A percentile compares a stretch with the other conserved stretches of the same genome.
Evolutionary conservation across 352 stramenopile genomes (phyloP).

Genomic region (Globisporangium cystogenes): DNA sequence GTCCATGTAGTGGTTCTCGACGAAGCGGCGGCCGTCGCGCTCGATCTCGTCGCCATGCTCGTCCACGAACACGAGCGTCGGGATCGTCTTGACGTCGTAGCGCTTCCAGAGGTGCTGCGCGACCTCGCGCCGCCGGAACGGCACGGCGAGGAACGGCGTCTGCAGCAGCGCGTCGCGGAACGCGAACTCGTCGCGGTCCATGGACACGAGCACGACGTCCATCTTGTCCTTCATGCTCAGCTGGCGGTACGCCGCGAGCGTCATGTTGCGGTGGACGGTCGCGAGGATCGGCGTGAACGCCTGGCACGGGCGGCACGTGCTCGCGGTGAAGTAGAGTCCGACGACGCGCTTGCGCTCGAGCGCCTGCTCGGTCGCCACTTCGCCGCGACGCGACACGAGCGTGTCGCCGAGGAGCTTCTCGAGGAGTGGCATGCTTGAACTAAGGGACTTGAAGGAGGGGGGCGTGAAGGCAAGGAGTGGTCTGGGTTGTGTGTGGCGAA

Average conservation of each 20-base stretch:
- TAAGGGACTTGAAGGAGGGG: not conserved
- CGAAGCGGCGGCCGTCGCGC: constrained; percentile 49
- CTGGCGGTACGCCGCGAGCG: constrained; percentile 45
- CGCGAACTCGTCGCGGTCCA: constrained; percentile 44
- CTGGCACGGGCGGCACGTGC: constrained; percentile 49
- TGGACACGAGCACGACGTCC: constrained; percentile 57
- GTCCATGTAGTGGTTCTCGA: constrained; percentile 63
- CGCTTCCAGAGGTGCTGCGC: constrained; percentile 57
- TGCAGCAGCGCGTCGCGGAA: constrained; percentile 57
- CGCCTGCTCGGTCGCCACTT: constrained; percentile 39
- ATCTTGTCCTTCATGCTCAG: constrained; percentile 52
- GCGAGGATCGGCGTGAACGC: constrained; percentile 60
- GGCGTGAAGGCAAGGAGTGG: no score
- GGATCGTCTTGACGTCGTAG: constrained; percentile 68
- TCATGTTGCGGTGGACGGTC: constrained; percentile 59
- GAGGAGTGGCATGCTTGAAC: constrained; percentile 39
- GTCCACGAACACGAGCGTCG: constrained; percentile 64
- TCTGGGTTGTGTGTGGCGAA: no score
- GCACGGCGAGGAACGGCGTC: constrained; percentile 52
- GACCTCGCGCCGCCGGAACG: constrained; percentile 40
- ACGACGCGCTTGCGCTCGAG: constrained; percentile 50
- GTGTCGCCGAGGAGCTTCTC: constrained; percentile 49
- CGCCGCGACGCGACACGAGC: constrained; percentile 45
- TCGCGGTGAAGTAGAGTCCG: constrained; percentile 64
- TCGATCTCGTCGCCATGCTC: constrained; percentile 52